Evolutionary conservation across 202 grass and related monocot genomes (phyloP).

Genomic region (Zizania palustris): DNA sequence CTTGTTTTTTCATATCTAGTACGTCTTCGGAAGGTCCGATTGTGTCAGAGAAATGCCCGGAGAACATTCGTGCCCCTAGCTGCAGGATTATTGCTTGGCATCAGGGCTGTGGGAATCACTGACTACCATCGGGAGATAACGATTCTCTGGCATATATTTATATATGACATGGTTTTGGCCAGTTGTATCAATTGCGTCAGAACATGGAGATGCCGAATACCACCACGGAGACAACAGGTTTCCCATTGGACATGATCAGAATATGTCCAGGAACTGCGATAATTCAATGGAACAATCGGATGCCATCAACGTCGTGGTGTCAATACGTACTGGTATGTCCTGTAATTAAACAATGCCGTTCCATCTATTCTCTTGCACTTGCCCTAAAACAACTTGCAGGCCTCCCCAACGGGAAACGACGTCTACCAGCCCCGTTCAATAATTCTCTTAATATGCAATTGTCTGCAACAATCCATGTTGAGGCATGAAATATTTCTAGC

Average conservation of each 20-base stretch:
- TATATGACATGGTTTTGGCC: not conserved
- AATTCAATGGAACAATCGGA: conserved; percentile 37
- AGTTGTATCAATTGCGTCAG: conserved; percentile 23
- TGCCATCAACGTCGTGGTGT: not conserved
- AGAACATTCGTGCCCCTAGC: conserved; percentile 19
- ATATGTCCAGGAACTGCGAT: conserved; percentile 1
- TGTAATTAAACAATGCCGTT: conserved; percentile 30
- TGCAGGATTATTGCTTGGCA: conserved; percentile 52
- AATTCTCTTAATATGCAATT: not conserved
- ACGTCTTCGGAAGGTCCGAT: conserved; percentile 33
- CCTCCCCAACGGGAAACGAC: not conserved
- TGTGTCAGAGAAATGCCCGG: conserved; percentile 27
- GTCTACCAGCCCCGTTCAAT: conserved; percentile 37
- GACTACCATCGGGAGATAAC: conserved; percentile 51
- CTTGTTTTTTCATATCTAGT: conserved; percentile 25
- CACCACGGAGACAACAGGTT: conserved; percentile 14
- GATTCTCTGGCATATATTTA: conserved; percentile 32
- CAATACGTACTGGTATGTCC: conserved; percentile 1
- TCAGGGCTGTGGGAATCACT: conserved; percentile 44
- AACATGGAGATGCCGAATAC: conserved; percentile 28
- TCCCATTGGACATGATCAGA: conserved; percentile 18
- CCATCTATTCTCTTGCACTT: not conserved
- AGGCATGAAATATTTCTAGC: not conserved
- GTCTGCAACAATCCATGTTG: not conserved
- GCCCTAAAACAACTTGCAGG: not conserved